Conservation (phyloP, 257 asterid species). For the Linaria vulgaris region DNA sequence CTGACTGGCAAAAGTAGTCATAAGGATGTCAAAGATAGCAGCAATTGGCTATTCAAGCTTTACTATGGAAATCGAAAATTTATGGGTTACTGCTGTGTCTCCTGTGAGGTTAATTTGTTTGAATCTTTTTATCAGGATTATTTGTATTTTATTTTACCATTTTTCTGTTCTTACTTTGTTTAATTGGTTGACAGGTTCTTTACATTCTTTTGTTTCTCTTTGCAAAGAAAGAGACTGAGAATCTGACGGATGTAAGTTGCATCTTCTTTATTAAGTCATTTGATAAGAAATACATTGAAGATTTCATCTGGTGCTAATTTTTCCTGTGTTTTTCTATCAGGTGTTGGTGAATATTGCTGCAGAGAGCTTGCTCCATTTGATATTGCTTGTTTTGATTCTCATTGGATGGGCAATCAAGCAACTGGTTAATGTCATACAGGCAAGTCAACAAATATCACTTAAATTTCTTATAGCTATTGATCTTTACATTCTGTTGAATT, state of each 20-base stretch:
- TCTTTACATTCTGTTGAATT: background rate
- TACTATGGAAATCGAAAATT: slow-evolving; percentile 82
- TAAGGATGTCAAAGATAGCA: slow-evolving; percentile 92
- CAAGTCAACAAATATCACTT: slow-evolving; percentile 25
- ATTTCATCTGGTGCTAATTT: background rate
- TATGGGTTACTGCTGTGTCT: slow-evolving; percentile 90
- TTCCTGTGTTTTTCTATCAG: slow-evolving; percentile 33
- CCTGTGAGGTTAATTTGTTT: slow-evolving; percentile 76
- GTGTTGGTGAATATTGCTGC: slow-evolving; percentile 54
- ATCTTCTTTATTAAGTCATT: slow-evolving; percentile 16
- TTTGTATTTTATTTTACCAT: background rate
- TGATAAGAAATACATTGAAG: slow-evolving; percentile 8
- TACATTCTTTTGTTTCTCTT: slow-evolving; percentile 79
- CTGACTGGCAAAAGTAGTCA: slow-evolving; percentile 87
- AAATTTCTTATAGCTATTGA: slow-evolving; percentile 6
- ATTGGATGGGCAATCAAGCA: slow-evolving; percentile 90
- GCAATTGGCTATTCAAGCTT: slow-evolving; percentile 84
- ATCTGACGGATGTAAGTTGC: slow-evolving; percentile 56
- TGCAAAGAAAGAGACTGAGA: slow-evolving; percentile 58
- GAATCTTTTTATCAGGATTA: background rate
- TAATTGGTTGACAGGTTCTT: slow-evolving; percentile 58
- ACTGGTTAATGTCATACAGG: slow-evolving; percentile 82
- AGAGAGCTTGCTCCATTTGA: slow-evolving; percentile 50
- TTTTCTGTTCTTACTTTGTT: slow-evolving; percentile 17
- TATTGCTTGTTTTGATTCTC: slow-evolving; percentile 49